These are phyloP conservation scores for Ophiostoma sp. DNA, from an alignment of 2,329 filamentous ascomycete species.

Conservation along the genomic window DNA sequence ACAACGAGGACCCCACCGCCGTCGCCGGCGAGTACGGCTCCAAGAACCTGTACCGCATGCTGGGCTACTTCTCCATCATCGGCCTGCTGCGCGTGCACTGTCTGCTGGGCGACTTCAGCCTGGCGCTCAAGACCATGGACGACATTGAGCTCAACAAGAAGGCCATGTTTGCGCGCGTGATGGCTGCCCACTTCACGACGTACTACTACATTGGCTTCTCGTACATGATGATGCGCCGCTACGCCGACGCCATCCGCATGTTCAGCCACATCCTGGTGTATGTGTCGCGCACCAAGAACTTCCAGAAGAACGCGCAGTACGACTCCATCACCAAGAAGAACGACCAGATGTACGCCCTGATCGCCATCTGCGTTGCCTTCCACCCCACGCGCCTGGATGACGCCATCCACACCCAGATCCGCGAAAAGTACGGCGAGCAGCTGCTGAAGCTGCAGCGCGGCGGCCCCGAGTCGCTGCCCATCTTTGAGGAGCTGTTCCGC, in stretches of 20 bases:
- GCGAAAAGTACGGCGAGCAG: constrained; percentile 99
- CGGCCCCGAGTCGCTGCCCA: constrained; percentile 86
- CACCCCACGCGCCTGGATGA: constrained; percentile 95
- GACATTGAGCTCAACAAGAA: constrained; percentile 99
- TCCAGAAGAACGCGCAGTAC: constrained; percentile 98
- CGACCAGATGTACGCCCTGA: constrained; percentile 98
- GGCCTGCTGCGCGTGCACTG: constrained; percentile 94
- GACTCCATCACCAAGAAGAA: constrained; percentile 99
- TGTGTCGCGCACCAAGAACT: constrained; percentile 98
- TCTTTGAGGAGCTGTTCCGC: constrained; percentile 98
- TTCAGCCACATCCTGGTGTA: constrained; percentile 99
- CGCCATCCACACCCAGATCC: constrained; percentile 95
- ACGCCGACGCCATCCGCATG: constrained; percentile 98
- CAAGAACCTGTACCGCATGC: constrained; percentile 93
- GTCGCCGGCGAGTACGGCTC: constrained; percentile 94
- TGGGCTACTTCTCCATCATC: constrained; percentile 99
- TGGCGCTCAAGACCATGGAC: constrained; percentile 96
- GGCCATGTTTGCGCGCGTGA: constrained; percentile 95
- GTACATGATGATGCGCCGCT: constrained; percentile 99
- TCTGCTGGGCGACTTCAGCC: constrained; percentile 92
- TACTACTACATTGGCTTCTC: constrained; percentile 99
- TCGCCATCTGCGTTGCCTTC: constrained; percentile 98
- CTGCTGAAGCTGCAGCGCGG: constrained; percentile 94
- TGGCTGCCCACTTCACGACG: constrained; percentile 98
- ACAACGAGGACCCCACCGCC: constrained; percentile 74